These are phyloP conservation scores for Saksenaea vasiformis DNA, from an alignment of 371 early-diverging fungal genomes.

Conservation along the genomic window DNA sequence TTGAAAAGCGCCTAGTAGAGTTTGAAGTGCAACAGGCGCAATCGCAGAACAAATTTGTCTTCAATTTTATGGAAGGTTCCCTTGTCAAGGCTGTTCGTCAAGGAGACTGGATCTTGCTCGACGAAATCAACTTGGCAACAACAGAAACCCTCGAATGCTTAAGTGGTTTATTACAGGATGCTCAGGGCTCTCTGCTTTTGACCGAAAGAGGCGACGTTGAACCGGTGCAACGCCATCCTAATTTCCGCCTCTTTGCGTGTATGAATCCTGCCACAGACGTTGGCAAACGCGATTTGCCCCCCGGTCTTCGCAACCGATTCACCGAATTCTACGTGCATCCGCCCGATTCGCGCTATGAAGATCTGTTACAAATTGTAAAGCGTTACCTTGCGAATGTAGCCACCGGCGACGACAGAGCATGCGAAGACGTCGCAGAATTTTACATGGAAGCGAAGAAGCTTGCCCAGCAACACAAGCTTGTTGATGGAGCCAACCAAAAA, in stretches of 20 bases:
- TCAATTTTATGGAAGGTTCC: conserved; percentile 94
- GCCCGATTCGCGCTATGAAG: conserved; percentile 83
- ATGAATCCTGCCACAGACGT: conserved; percentile 99
- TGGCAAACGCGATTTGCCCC: conserved; percentile 97
- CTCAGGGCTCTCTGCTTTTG: conserved; percentile 78
- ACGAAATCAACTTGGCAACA: conserved; percentile 98
- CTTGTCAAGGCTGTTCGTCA: conserved; percentile 89
- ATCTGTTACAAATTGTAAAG: conserved; percentile 81
- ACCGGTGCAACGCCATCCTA: conserved; percentile 88
- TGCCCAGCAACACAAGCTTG: conserved; percentile 72
- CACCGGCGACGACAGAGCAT: conserved; percentile 65
- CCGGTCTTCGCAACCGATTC: conserved; percentile 89
- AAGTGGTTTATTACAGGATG: conserved; percentile 86
- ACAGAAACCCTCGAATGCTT: conserved; percentile 94
- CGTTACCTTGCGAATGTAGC: conserved; percentile 70
- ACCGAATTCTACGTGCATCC: conserved; percentile 94
- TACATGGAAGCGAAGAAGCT: conserved; percentile 80
- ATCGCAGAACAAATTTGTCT: conserved; percentile 80
- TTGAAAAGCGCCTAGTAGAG: conserved; percentile 54
- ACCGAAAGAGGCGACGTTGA: conserved; percentile 92
- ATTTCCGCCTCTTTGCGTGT: conserved; percentile 98
- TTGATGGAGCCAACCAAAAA: conserved; percentile 89
- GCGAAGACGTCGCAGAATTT: conserved; percentile 82
- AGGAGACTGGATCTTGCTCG: conserved; percentile 98
- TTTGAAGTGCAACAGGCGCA: conserved; percentile 78